These are phyloP conservation scores for Xerocomus spinulosus DNA, from an alignment of 768 basidiomycete species.

Conservation along the genomic window DNA sequence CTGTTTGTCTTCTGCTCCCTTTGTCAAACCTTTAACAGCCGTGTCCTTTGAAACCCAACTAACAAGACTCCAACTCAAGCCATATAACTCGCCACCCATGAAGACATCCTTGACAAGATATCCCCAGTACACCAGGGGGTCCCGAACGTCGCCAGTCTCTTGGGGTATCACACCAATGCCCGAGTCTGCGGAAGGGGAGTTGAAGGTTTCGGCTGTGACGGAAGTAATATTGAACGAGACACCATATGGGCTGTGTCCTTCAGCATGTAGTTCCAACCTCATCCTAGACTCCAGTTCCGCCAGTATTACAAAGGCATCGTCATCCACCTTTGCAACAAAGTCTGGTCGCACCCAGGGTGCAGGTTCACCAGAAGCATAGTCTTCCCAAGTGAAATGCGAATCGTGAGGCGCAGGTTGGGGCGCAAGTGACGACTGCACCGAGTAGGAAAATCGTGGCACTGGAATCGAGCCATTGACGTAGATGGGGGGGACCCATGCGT, in stretches of 20 bases:
- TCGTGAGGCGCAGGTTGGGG: slow-evolving; percentile 71
- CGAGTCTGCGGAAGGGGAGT: background rate
- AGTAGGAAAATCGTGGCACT: slow-evolving; percentile 58
- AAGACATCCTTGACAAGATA: slow-evolving; percentile 89
- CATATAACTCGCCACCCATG: slow-evolving; percentile 95
- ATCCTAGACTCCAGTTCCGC: slow-evolving; percentile 91
- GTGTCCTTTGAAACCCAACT: slow-evolving; percentile 81
- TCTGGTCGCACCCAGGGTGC: slow-evolving; percentile 81
- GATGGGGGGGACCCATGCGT: slow-evolving; percentile 86
- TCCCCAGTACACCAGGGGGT: slow-evolving; percentile 83
- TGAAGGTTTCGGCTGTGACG: background rate
- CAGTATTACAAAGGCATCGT: slow-evolving; percentile 93
- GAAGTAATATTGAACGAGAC: slow-evolving; percentile 8
- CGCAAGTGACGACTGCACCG: slow-evolving; percentile 49
- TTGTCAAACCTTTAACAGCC: slow-evolving; percentile 56
- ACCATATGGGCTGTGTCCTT: slow-evolving; percentile 27
- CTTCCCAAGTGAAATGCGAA: slow-evolving; percentile 52
- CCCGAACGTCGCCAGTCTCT: slow-evolving; percentile 29
- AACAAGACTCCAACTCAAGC: slow-evolving; percentile 82
- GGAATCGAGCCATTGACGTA: slow-evolving; percentile 46
- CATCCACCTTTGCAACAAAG: slow-evolving; percentile 91
- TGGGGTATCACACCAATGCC: background rate
- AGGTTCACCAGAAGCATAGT: slow-evolving; percentile 39
- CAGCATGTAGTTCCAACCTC: slow-evolving; percentile 64
- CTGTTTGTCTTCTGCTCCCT: slow-evolving; percentile 91